Evolutionary conservation across 768 basidiomycete genomes (phyloP), one percentile per base, ranked within the genome.

Genomic region (Rhodotorula babjevae): DNA sequence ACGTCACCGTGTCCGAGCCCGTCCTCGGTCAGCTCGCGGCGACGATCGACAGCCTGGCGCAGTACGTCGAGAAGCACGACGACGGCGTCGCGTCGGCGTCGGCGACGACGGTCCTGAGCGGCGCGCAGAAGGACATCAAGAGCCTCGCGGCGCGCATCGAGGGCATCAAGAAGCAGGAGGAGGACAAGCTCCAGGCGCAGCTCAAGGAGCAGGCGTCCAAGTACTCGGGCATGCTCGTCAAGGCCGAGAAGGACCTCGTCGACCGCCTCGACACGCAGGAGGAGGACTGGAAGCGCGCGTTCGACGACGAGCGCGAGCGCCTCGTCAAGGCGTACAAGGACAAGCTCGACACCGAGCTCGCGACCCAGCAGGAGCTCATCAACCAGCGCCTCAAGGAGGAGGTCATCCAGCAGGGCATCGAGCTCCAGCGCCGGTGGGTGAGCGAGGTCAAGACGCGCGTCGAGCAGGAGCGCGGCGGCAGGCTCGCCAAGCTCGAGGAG

Each of bases 351-450:
- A 82, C 85, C 25, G 95, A 99, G 81, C 84, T 98, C 57, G 86
- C 86, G 79, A 88, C 87, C 2, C 95, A 97, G 80, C 91, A 91
- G 49, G 90, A 93, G 78, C 85, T 96, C 72, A 93, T 98, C 80
- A 93, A 98, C 80, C 88, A 97, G 83, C 88, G 95, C 55, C 85
- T 99, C 69, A 91, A 89, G 80, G 92, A 95, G 80, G 93, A 95
- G 80, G 92, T 98, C 65, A 86, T 98, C 63, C 90, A 93, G 7
- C 94, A 98, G 81, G 96, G 94, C 27, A 93, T 99, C 78, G 96
- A 98, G 82, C 87, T 98, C 33, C 96, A 98, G 80, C 88, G 93
- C 62, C 87, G 92, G 65, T 98, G 95, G 94, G 90, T 99, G 55
- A 88, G 92, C 46, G 93, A 97, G 69, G 88, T 98, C 84, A 96